These are phyloP conservation scores for Gymnopilus dilepis DNA, from an alignment of 768 basidiomycete species.

Conservation along the genomic window DNA sequence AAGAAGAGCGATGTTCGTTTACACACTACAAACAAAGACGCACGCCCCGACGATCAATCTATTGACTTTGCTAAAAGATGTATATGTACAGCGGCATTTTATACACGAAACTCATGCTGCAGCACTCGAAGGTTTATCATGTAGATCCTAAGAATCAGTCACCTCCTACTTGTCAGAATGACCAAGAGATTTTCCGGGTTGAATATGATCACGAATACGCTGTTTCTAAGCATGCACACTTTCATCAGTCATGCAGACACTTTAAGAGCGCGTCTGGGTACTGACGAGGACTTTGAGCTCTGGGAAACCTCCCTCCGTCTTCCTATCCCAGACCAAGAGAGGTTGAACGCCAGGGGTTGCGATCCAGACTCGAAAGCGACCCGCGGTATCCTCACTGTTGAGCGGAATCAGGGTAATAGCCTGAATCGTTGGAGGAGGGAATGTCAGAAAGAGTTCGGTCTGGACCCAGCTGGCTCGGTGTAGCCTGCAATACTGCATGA, in stretches of 20 bases:
- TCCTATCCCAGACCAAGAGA: conserved; percentile 84
- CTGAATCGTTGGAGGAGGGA: conserved; percentile 76
- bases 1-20: conserved; percentile 2
- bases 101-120: no score
- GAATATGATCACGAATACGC: conserved; percentile 79
- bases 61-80: no score
- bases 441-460: conserved; percentile 90
- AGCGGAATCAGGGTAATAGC: conserved; percentile 76
- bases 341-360: conserved; percentile 42
- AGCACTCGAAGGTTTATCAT: no score
- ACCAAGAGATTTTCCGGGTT: conserved; percentile 83
- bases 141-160: no score
- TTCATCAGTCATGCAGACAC: not conserved
- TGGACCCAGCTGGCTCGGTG: conserved; percentile 94
- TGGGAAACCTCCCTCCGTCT: conserved; percentile 90
- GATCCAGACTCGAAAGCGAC: conserved; percentile 92
- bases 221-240: conserved; percentile 68
- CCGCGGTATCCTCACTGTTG: conserved; percentile 82
- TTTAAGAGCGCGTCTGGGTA: conserved; percentile 9
- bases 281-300: conserved; percentile 85
- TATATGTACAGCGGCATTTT: no score
- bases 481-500: conserved; percentile 57
- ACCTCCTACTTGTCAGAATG: conserved; percentile 76
- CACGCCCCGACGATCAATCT: not conserved
- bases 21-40: no score